Base-by-base conservation (phyloP, 2,329 filamentous ascomycete genomes). In the Phaeophleospora eucalypticola region DNA sequence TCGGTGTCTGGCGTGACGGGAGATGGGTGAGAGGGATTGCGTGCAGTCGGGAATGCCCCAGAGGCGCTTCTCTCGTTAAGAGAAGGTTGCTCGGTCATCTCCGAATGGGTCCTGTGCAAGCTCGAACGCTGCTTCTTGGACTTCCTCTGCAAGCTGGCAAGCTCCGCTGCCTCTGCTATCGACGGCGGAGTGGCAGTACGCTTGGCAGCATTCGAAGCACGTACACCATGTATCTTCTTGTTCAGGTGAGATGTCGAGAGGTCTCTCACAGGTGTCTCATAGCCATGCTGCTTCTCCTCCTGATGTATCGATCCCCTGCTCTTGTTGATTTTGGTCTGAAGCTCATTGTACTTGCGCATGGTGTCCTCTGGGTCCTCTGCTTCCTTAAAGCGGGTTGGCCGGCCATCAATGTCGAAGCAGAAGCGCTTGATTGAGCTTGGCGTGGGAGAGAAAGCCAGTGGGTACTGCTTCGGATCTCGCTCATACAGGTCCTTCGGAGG, bases 401-500 rank as follows among this genome's bases (percentile, higher is more conserved):
- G 73, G 36, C 81, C 79, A 39, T 80, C 79, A 29, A 86, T 72
- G 42, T 84, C 81, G 58, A 95, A 90, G 34, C 80, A 83, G 63
- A 97, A 86, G 46, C 82, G 83, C 53, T 82, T 81, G 50, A 98
- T 73, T 42, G 86, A 83, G 14, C 82, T 79, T 2, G 93, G 93
- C 1, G 90, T 95, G 1, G 88, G 85, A 41, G 87, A 83, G 52
- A 80, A 78, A 32, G 91, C 91, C 21, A 98, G 75, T 33, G 93
- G 93, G 66, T 95, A 98, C 59, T 93, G 82, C 66, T 94, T 95
- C 12, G 85, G 77, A 67, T 97, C 89, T 48, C 95, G 80, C 44
- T 83, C 78, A 49, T 79, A 74, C 27, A 89, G 77, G 42, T 82
- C 80, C 43, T 81, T 80, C 18, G 88, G 85, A 49, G 87, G 80